Evolutionary conservation across 164 flowering plant species (phyloP).

Genomic region (Umbellularia californica): DNA sequence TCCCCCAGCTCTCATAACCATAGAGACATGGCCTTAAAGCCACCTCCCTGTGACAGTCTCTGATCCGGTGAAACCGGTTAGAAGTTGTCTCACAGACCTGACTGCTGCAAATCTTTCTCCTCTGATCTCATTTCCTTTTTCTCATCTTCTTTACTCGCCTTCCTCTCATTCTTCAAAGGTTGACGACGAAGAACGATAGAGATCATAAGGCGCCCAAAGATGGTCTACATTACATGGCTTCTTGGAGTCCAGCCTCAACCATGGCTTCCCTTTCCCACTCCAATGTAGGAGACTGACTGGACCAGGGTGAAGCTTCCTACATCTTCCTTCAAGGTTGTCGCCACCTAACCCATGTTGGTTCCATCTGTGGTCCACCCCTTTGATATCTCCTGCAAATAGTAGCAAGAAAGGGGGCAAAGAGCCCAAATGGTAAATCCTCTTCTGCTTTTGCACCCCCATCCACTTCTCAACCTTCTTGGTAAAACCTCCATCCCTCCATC

Average conservation of each 20-base stretch:
- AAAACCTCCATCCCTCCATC: constrained; percentile 42
- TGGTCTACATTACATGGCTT: constrained; percentile 49
- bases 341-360: constrained; percentile 65
- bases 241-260: constrained; percentile 48
- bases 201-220: constrained; percentile 53
- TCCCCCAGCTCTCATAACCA: background rate
- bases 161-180: constrained; percentile 33
- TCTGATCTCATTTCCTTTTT: background rate
- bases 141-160: background rate
- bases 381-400: constrained; percentile 45
- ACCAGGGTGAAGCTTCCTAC: constrained; percentile 50
- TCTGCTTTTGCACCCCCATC: constrained; percentile 58
- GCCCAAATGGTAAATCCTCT: constrained; percentile 49
- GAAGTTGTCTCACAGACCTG: too few species aligned
- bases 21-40: background rate
- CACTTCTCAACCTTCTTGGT: constrained; percentile 48
- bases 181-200: constrained; percentile 27
- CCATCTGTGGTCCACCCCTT: constrained; percentile 51
- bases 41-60: background rate
- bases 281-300: constrained; percentile 53
- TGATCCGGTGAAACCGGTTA: too few species aligned
- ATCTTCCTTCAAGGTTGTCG: constrained; percentile 48
- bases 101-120: background rate
- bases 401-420: constrained; percentile 56
- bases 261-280: constrained; percentile 64